Evolutionary conservation across 305 asterid species (phyloP), one percentile per base, ranked within the genome.

Genomic region (Solanum aculeatissimum): DNA sequence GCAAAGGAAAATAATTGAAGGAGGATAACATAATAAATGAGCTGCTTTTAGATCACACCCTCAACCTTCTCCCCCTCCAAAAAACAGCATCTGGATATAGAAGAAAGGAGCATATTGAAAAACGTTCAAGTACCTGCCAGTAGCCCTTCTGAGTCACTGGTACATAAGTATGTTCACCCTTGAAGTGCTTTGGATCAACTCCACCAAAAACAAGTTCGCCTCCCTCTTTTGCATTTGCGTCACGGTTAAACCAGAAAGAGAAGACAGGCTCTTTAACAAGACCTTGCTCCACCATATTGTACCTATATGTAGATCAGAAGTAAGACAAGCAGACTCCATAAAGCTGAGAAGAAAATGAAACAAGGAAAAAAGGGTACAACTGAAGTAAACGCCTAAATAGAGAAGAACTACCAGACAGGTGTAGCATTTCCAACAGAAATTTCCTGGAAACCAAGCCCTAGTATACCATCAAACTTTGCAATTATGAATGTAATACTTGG

Each of bases 361-460:
- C 25, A 43, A 14, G 38, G 21, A 25, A 49, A 3, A n/a, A 75
- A 75, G 25, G 43, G 10, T 47, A 75, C 62, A 47, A 29, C 47
- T 78, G 66, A 51, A 77, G 13, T 77, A 14, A 51, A 78, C 11
- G 27, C 43, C 65, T 27, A 51, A 9, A 18, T 11, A 18, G 43
- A 19, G 25, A 32, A 49, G 27, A 38, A 57, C 79, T 92, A 96
- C 99, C 99, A 96, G 88, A 94, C 94, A 10, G 98, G 98, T 68
- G 91, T 94, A 66, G 87, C 90, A 89, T 92, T 85, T 9, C 93
- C 98, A 83, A 92, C 98, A 43, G 97, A 84, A 84, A 94, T 93
- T 88, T 96, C 98, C 89, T 91, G 97, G 92, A 96, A 94, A 60
- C 97, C 99, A 45, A 96, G 99, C 81, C 99, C 99, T 66, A 94